Evolutionary conservation across 225 moss, liverwort and hornwort species (phyloP).

Genomic region (Straminergon stramineum): DNA sequence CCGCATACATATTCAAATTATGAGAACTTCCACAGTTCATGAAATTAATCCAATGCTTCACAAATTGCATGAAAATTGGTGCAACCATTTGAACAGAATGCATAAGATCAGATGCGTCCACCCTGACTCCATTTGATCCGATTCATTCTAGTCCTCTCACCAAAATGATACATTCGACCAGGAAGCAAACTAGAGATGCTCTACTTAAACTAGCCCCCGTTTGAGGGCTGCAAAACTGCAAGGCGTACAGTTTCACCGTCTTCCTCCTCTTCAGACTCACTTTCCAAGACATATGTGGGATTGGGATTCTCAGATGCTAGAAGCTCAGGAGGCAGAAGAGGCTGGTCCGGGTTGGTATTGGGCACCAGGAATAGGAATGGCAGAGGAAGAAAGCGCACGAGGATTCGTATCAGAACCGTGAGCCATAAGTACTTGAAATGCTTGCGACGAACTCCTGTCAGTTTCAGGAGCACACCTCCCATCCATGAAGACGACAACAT

Average conservation of each 20-base stretch:
- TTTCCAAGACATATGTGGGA: background rate
- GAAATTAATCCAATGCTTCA: background rate
- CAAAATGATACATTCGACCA: background rate
- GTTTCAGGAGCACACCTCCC: conserved; percentile 50
- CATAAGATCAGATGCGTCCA: background rate
- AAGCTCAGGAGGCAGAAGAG: conserved; percentile 49
- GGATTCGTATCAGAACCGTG: conserved; percentile 55
- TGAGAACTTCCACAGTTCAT: background rate
- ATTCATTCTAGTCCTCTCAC: background rate
- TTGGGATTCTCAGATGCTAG: background rate
- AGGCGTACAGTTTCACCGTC: conserved; percentile 7
- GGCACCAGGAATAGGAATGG: conserved; percentile 65
- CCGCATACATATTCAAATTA: background rate
- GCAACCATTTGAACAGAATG: background rate
- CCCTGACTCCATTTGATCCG: background rate
- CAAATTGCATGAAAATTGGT: background rate
- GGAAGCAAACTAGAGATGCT: background rate
- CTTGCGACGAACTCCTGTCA: conserved; percentile 41
- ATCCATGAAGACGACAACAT: conserved; percentile 47
- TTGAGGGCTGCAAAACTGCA: background rate
- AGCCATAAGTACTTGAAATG: conserved; percentile 66
- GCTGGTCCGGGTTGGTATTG: conserved; percentile 56
- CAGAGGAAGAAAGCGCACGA: conserved; percentile 58
- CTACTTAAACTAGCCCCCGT: background rate
- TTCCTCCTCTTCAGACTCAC: conserved; percentile 8